These are phyloP conservation scores for Globisporangium echinulatum DNA, from an alignment of 352 stramenopile species.

Conservation along the genomic window DNA sequence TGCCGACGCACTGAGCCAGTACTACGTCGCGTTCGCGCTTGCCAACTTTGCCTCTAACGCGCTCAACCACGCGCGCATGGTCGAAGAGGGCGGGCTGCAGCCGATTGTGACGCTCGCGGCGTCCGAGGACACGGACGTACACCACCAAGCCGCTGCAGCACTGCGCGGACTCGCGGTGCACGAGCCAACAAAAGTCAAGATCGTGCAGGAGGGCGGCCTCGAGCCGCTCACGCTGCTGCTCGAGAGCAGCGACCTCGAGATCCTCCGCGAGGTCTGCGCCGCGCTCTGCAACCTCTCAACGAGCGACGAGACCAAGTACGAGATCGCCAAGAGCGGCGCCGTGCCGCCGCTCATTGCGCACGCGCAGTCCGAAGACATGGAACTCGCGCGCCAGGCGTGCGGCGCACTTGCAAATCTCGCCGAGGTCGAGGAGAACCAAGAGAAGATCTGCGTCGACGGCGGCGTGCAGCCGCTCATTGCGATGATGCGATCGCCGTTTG, in stretches of 20 bases:
- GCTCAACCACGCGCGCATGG: constrained; percentile 89
- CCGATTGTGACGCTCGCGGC: constrained; percentile 92
- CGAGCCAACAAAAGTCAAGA: constrained; percentile 93
- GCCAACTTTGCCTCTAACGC: constrained; percentile 94
- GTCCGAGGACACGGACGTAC: constrained; percentile 89
- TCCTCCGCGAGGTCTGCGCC: constrained; percentile 91
- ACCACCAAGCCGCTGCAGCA: constrained; percentile 92
- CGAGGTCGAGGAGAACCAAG: constrained; percentile 94
- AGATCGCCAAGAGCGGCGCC: constrained; percentile 92
- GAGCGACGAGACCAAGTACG: constrained; percentile 96
- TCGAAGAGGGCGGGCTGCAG: constrained; percentile 94
- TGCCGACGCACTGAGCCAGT: constrained; percentile 89
- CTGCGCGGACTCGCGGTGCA: constrained; percentile 90
- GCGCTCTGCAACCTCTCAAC: constrained; percentile 94
- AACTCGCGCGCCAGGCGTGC: constrained; percentile 86
- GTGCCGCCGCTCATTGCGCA: constrained; percentile 88
- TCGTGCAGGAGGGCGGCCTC: constrained; percentile 94
- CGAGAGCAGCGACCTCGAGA: constrained; percentile 87
- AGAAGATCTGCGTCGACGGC: constrained; percentile 90
- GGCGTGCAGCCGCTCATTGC: constrained; percentile 88
- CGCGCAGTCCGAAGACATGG: constrained; percentile 92
- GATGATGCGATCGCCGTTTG: constrained; percentile 94
- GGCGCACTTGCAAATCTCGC: constrained; percentile 93
- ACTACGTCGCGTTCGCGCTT: constrained; percentile 93
- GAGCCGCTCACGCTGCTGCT: constrained; percentile 91